Evolutionary conservation across 805 yeast species (phyloP), one percentile per base, ranked within the genome.

Genomic region (Wilhelminamyces savonicus): DNA sequence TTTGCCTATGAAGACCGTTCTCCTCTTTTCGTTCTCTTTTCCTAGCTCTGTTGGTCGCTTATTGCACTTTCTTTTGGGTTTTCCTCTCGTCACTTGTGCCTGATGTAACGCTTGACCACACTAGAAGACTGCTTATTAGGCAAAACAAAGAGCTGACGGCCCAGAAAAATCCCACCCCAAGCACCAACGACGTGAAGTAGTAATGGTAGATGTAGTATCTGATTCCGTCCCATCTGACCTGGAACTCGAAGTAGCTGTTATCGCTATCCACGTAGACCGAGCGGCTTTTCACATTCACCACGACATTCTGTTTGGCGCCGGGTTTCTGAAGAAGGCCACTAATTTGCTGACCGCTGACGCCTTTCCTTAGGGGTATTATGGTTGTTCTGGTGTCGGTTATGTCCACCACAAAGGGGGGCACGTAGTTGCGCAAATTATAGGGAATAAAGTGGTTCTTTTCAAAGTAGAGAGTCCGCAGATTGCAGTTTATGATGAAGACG

Each of bases 141-240:
- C 62, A 59, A n/a, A 50, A 30, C 2, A 38, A 18, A 5, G 62
- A 47, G 30, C 64, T 52, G 12, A 56, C 30, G 1, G 35, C 14
- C 69, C 72, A 68, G 37, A 65, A 66, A 4, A 54, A 7, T 0
- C 39, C 30, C 4, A 59, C 59, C 3, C 73, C 74, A 15, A 62
- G 19, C 8, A 56, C 12, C 25, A 63, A 50, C 22, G 62, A 54
- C 3, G 48, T 35, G 11, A 34, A 40, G 25, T 55, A 58, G 37
- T 62, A 61, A 24, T 57, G 48, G 27, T 53, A 60, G 21, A 68
- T 30, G 35, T 60, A 65, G 40, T 55, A 62, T 20, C 74, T 46
- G 23, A 66, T 45, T 0, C 74, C 74, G 16, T 50, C 48, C 58
- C 66, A 67, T 29, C 36, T 32, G 12, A 43, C 30, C 29, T 57